These are phyloP conservation scores for Nematocida sp. DNA, from an alignment of 371 early-diverging fungal genomes.

Conservation along the genomic window DNA sequence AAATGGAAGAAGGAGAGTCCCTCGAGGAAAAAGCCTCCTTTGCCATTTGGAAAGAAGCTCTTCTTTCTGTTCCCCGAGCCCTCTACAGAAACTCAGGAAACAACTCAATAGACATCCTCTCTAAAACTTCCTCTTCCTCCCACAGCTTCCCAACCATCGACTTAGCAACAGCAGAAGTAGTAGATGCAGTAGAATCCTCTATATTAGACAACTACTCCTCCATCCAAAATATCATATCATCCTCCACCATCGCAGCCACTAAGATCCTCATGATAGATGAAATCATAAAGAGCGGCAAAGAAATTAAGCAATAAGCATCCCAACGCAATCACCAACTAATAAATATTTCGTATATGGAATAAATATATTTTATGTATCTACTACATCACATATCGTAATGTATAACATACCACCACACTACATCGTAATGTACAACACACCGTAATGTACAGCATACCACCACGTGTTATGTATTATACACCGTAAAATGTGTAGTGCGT, in stretches of 20 bases:
- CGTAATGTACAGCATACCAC: no score
- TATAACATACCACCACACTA: no score
- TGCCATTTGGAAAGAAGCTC: conserved; percentile 70
- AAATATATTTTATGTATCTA: no score
- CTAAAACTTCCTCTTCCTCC: conserved; percentile 70
- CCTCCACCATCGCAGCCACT: conserved; percentile 76
- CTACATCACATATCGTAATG: no score
- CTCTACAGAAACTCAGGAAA: conserved; percentile 88
- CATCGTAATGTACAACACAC: no score
- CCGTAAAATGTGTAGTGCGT: no score
- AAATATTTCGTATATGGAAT: no score
- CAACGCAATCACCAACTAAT: no score
- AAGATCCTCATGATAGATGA: conserved; percentile 97
- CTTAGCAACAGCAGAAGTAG: conserved; percentile 71
- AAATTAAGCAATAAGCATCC: conserved; percentile 54
- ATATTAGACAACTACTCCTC: conserved; percentile 88
- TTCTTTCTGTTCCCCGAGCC: conserved; percentile 86
- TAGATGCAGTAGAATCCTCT: conserved; percentile 77
- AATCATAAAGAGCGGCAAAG: conserved; percentile 81
- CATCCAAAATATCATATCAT: conserved; percentile 70
- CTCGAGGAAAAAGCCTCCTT: conserved; percentile 24
- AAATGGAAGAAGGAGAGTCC: conserved; percentile 25
- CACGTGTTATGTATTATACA: no score
- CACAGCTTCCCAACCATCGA: conserved; percentile 13
- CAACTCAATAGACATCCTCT: conserved; percentile 89